These are phyloP conservation scores for Hemisphaericaspora nanyangensis DNA, from an alignment of 805 yeast species.

Conservation along the genomic window DNA sequence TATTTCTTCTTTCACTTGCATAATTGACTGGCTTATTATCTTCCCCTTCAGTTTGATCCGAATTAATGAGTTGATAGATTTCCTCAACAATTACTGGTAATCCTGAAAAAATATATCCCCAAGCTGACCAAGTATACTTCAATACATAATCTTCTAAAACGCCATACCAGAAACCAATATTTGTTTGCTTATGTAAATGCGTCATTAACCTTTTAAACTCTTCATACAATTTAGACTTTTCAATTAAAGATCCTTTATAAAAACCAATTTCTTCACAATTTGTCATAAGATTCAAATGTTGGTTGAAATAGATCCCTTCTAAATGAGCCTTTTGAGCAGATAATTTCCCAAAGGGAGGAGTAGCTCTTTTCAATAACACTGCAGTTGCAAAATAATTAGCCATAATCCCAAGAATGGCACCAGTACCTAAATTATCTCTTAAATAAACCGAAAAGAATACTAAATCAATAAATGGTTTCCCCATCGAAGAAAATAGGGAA, in stretches of 20 bases:
- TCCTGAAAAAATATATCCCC: constrained; percentile 89
- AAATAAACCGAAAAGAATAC: constrained; percentile 80
- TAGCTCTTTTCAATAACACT: constrained; percentile 58
- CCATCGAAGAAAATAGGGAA: constrained; percentile 80
- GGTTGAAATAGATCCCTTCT: constrained; percentile 86
- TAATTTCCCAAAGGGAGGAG: constrained; percentile 83
- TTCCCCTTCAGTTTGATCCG: background rate
- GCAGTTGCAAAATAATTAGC: constrained; percentile 81
- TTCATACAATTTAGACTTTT: constrained; percentile 58
- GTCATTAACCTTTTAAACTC: constrained; percentile 54
- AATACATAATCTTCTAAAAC: constrained; percentile 80
- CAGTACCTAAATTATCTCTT: constrained; percentile 78
- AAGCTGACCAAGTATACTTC: constrained; percentile 91
- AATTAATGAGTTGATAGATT: constrained; percentile 23
- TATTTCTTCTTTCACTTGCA: constrained; percentile 50
- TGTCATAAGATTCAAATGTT: constrained; percentile 78
- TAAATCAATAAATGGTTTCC: constrained; percentile 87
- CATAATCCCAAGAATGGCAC: constrained; percentile 81
- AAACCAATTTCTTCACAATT: constrained; percentile 94
- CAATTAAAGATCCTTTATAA: constrained; percentile 82
- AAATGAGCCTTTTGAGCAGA: constrained; percentile 69
- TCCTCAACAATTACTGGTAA: constrained; percentile 76
- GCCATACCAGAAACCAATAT: constrained; percentile 62
- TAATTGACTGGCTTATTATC: background rate
- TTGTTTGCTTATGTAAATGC: constrained; percentile 53